A percentile compares a stretch with the other conserved stretches of the same genome.
phyloP scores from a whole-genome alignment of 2,329 filamentous ascomycete species.

The Fusarium sp. region DNA sequence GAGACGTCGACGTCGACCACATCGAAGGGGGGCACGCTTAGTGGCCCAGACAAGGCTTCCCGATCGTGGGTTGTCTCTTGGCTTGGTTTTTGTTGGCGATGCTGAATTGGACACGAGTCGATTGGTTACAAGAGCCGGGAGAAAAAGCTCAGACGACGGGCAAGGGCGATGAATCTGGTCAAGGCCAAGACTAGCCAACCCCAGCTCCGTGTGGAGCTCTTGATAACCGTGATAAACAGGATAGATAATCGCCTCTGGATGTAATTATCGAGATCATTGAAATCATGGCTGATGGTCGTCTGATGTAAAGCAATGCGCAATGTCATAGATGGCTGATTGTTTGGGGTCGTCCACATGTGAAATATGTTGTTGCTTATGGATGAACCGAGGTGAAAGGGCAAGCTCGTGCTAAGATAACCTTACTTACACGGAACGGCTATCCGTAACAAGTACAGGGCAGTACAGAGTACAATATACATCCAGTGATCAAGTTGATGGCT shows the following conservation, averaged over 20 bases:
- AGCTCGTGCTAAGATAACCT: conserved; percentile 44
- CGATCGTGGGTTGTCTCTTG: conserved; percentile 24
- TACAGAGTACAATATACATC: conserved; percentile 21
- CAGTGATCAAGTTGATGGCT: conserved; percentile 3
- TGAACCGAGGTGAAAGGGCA: conserved; percentile 32
- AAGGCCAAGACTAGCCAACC: conserved; percentile 23
- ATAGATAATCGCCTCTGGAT: conserved; percentile 4
- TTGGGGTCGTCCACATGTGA: conserved; percentile 32
- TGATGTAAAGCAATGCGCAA: conserved; percentile 18
- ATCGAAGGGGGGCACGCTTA: conserved; percentile 14
- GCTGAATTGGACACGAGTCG: conserved; percentile 34
- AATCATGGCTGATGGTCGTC: conserved; percentile 9
- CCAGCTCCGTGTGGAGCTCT: conserved; percentile 32
- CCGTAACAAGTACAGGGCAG: not conserved
- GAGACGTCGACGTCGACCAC: conserved; percentile 38
- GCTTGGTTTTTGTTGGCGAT: conserved; percentile 41
- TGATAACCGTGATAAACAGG: conserved; percentile 8
- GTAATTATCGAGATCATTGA: conserved; percentile 3
- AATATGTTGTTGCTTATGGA: conserved; percentile 11
- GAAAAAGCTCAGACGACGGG: conserved; percentile 25
- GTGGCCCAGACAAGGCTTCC: conserved; percentile 15
- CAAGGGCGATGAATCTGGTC: conserved; percentile 40
- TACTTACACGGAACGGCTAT: conserved; percentile 25
- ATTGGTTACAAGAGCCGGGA: conserved; percentile 32
- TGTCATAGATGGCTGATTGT: conserved; percentile 23